Evolutionary conservation across 192 early-diverging fungal species (phyloP), one percentile per base, ranked within the genome.

Genomic region (Podila epicladia): DNA sequence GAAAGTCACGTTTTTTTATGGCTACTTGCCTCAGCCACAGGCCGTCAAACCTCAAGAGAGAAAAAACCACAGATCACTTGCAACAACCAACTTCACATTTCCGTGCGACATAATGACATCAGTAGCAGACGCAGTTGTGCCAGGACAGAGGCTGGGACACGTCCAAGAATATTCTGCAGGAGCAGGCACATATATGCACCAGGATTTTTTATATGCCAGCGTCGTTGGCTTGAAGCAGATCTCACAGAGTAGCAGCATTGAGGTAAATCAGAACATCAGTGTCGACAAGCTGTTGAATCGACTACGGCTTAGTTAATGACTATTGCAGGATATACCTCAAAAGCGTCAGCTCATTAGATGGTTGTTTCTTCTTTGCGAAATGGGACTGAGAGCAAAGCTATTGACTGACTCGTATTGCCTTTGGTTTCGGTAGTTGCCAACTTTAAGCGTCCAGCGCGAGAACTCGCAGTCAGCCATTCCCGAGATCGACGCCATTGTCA

Each of bases 141-240:
- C 95, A 5, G 95, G 95, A n/a, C 91, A 92, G 35, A 88, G 92
- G 26, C 85, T 96, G 8, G 93, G 95, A 1, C 86, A 88, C 58
- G 82, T 88, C 13, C 85, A 88, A 65, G 93, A 94, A 62, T 92
- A 89, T 66, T 83, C 69, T 19, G 83, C 92, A 4, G 94, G 94
- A 32, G 29, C 85, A 19, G 94, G 94, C 15, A 94, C 92, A 35
- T 96, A 94, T 74, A 83, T 85, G 9, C 87, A 90, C 20, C 90
- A 91, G 53, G 92, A 90, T 31, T 85, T 90, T 51, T 77, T 96
- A 41, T 95, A 94, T 76, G 86, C 93, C 6, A 89, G 86, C 67
- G 87, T 87, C 20, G 86, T 91, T 41, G 87, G 85, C 3, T 20
- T 85, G 2, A 84, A 85, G 45, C 59, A 82, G 53, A 65, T 82